Evolutionary conservation across 305 asterid species (phyloP).

Genomic region (Euphrasia arctica): DNA sequence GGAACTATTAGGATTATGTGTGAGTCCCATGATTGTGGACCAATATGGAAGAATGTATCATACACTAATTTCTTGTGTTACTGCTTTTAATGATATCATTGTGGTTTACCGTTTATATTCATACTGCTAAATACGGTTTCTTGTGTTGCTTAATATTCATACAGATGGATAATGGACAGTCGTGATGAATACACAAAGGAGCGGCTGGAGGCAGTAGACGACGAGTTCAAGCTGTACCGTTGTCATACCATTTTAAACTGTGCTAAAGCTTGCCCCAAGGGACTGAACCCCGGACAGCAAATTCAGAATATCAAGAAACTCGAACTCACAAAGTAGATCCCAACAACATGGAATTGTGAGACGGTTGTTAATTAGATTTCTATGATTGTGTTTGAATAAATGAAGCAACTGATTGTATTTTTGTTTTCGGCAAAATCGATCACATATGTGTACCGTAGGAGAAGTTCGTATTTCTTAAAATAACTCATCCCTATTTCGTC

Average conservation of each 20-base stretch:
- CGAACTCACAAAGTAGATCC: conserved; percentile 42
- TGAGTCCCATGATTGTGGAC: neutral
- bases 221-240: conserved; percentile 89
- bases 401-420: conserved; percentile 26
- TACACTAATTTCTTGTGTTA: neutral
- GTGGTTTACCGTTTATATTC: neutral
- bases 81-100: neutral
- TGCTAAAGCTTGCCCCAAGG: conserved; percentile 97
- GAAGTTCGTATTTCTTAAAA: conserved; percentile 12
- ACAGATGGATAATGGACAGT: conserved; percentile 99
- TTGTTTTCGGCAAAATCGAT: conserved; percentile 25
- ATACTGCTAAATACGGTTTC: neutral
- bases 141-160: conserved; percentile 16
- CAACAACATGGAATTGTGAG: conserved; percentile 1
- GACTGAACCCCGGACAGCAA: conserved; percentile 88
- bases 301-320: conserved; percentile 92
- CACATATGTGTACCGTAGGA: conserved; percentile 17
- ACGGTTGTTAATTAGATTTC: conserved; percentile 27
- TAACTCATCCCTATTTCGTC: conserved; percentile 15
- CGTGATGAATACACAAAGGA: conserved; percentile 94
- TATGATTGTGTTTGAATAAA: conserved; percentile 28
- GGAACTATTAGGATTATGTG: neutral
- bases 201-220: conserved; percentile 81
- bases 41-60: neutral
- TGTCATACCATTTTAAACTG: conserved; percentile 95